Conservation (phyloP, 2,329 filamentous ascomycete species). For the Aspergillus sp. region DNA sequence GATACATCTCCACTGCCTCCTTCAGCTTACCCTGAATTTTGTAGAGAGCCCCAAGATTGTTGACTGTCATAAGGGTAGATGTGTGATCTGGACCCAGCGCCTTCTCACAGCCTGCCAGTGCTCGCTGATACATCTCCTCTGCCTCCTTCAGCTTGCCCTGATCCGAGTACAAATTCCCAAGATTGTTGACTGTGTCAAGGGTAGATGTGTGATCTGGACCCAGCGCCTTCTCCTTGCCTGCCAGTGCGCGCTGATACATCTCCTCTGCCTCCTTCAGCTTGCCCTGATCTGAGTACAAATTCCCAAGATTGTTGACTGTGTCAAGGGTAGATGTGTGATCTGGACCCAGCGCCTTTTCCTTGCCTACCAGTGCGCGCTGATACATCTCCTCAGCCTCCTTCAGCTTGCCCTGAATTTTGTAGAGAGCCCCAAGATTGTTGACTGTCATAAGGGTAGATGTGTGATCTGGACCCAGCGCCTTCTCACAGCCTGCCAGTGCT, state of each 20-base stretch:
- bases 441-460: not conserved
- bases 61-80: not conserved
- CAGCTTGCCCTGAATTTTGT: too few species aligned
- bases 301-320: not conserved
- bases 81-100: slow-evolving; percentile 10
- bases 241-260: not conserved
- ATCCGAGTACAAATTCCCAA: slow-evolving; percentile 24
- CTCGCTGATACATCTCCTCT: slow-evolving; percentile 29
- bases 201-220: slow-evolving; percentile 8
- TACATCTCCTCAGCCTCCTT: too few species aligned
- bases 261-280: slow-evolving; percentile 5
- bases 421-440: not conserved
- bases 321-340: not conserved
- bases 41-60: not conserved
- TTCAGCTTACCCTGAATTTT: too few species aligned
- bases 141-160: slow-evolving; percentile 32
- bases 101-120: slow-evolving; percentile 26
- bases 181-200: slow-evolving; percentile 15
- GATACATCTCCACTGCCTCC: too few species aligned
- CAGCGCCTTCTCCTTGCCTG: slow-evolving; percentile 6
- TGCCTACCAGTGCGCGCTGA: too few species aligned
- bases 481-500: too few species aligned
- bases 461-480: too few species aligned
- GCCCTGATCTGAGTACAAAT: slow-evolving; percentile 23
- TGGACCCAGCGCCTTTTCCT: too few species aligned